Percentiles rank a stretch among this genome's conserved stretches.
These are phyloP conservation scores for Lepidium didymum DNA, from an alignment of 345 rosid species.

Conservation along the genomic window DNA sequence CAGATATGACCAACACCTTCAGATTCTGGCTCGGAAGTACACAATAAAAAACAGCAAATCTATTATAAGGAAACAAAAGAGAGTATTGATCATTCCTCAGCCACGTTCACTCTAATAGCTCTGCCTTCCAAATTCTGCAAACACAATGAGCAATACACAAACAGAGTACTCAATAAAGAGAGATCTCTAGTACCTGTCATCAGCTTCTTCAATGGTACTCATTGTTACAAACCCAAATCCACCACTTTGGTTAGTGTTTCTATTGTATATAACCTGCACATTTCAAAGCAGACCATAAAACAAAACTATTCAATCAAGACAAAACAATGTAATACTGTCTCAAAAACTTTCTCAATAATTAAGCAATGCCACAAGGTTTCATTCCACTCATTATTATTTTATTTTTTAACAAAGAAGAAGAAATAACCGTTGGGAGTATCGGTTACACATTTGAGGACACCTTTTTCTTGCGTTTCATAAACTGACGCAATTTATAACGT, in stretches of 20 bases:
- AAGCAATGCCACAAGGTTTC: not conserved
- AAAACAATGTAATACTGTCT: not conserved
- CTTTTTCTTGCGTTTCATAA: not conserved
- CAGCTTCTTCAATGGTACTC: constrained; percentile 73
- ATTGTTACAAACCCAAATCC: constrained; percentile 85
- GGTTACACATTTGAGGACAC: not conserved
- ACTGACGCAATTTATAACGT: not conserved
- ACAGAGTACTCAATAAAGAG: not conserved
- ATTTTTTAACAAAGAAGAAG: not conserved
- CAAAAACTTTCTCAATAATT: not conserved
- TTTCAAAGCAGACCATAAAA: too few species aligned
- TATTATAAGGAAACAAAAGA: too few species aligned
- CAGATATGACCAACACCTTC: too few species aligned
- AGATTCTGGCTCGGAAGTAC: too few species aligned
- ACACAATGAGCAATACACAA: not conserved
- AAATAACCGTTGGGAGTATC: not conserved
- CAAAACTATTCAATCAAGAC: not conserved
- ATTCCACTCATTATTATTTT: not conserved
- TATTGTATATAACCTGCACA: constrained; percentile 62
- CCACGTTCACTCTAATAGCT: constrained; percentile 63
- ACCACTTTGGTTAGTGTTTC: constrained; percentile 63
- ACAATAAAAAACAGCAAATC: too few species aligned
- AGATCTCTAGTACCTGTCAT: constrained; percentile 44
- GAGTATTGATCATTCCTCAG: constrained; percentile 64
- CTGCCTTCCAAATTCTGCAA: constrained; percentile 77